Conservation (phyloP, 2,329 filamentous ascomycete genomes). For the Fusarium tjaetaba region DNA sequence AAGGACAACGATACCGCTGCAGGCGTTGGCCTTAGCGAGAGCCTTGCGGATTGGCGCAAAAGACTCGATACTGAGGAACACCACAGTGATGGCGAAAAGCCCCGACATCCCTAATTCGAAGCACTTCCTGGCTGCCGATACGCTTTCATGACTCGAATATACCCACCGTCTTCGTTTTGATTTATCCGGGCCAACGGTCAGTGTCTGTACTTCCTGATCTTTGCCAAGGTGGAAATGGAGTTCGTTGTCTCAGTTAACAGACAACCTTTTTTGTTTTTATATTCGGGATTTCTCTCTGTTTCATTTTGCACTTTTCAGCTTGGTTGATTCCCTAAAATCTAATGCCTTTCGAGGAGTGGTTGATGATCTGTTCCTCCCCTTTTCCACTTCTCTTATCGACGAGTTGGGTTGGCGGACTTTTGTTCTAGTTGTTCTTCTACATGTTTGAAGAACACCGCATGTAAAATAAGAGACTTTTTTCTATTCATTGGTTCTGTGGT, state of each 20-base stretch:
- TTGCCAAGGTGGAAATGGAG: slow-evolving; percentile 43
- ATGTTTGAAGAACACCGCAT: slow-evolving; percentile 32
- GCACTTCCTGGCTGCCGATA: slow-evolving; percentile 42
- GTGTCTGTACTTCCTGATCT: slow-evolving; percentile 42
- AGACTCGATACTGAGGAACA: slow-evolving; percentile 70
- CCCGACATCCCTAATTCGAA: slow-evolving; percentile 41
- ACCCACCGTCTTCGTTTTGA: slow-evolving; percentile 44
- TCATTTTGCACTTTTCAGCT: slow-evolving; percentile 22
- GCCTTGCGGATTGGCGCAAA: slow-evolving; percentile 82
- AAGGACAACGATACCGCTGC: slow-evolving; percentile 56
- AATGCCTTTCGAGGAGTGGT: slow-evolving; percentile 21
- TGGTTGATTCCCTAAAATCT: slow-evolving; percentile 19
- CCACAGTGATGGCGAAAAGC: slow-evolving; percentile 43
- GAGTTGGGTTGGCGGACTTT: slow-evolving; percentile 17
- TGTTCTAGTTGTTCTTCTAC: slow-evolving; percentile 33
- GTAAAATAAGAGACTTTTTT: slow-evolving; percentile 38
- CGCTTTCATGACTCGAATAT: slow-evolving; percentile 48
- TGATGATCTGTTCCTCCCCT: background rate
- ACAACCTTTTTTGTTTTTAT: slow-evolving; percentile 27
- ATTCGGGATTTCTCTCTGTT: slow-evolving; percentile 18
- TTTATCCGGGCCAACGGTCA: slow-evolving; percentile 34
- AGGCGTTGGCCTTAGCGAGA: slow-evolving; percentile 70
- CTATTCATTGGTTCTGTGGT: slow-evolving; percentile 15
- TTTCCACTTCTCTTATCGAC: slow-evolving; percentile 17
- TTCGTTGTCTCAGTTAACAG: slow-evolving; percentile 35